Evolutionary conservation across 371 early-diverging fungal genomes (phyloP), one percentile per base, ranked within the genome.

Genomic region (Blastocladiella emersonii): DNA sequence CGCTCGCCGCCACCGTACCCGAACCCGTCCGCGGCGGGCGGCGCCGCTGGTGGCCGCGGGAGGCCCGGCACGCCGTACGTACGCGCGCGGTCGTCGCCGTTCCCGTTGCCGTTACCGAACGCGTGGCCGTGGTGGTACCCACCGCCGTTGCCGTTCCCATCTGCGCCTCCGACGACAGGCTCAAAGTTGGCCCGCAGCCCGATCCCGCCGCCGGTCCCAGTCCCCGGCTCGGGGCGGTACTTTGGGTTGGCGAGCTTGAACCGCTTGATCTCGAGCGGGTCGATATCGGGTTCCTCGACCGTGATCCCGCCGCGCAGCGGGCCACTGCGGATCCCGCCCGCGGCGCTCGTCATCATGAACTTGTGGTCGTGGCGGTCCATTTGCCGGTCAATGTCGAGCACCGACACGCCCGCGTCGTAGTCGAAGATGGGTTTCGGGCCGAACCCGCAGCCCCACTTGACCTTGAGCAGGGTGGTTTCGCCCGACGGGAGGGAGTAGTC

Each of bases 391-490:
- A 43, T 25, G 36, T 41, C 43, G 36, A 59, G 36, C 27, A 51
- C 30, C 25, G 35, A 37, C 15, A 7, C 8, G 44, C 78, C 78
- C 13, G 61, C 66, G 2, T 39, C 34, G 63, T 71, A 77, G 63
- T 70, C 67, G 60, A 77, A 77, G 55, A 65, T 65, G 23, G 72
- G 70, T 57, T 73, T 74, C 25, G 78, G 78, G 1, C 78, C 78
- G 62, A 73, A 77, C 8, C 78, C 78, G 64, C 78, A 77, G 30
- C 74, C 77, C 77, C 77, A 77, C 12, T 73, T 69, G 23, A 73
- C 25, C 23, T 23, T 17, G 23, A 48, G n/a, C n/a, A 23, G 17
- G 5, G 48, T 48, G 39, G 39, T 5, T 13, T 5, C 39, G 8
- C 8, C 39, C 8, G 5, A 13, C 13, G 39, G 39, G 39, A 39